A percentile compares a stretch with the other conserved stretches of the same genome.
Conservation (phyloP, 805 yeast genomes). For the Candida saitoana region DNA sequence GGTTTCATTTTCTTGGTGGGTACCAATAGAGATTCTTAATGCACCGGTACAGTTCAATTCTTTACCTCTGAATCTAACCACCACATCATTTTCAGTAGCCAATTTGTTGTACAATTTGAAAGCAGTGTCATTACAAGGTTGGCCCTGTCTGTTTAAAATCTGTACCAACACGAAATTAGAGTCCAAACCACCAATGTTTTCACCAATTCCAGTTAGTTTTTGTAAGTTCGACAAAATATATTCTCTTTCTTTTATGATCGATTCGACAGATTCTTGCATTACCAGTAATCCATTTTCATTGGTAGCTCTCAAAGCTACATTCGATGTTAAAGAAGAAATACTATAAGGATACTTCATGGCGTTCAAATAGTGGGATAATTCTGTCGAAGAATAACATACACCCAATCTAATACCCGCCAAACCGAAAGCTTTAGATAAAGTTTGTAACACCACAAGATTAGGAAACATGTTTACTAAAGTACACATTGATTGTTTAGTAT, state of each 20-base stretch:
- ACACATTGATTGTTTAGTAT: slow-evolving; percentile 48
- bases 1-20: slow-evolving; percentile 62
- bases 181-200: slow-evolving; percentile 76
- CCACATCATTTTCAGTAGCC: slow-evolving; percentile 73
- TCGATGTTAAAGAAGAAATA: slow-evolving; percentile 76
- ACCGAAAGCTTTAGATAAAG: slow-evolving; percentile 92
- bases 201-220: slow-evolving; percentile 60
- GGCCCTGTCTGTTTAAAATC: slow-evolving; percentile 56
- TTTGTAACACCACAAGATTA: slow-evolving; percentile 83
- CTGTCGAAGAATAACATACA: slow-evolving; percentile 60
- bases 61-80: slow-evolving; percentile 85
- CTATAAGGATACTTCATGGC: slow-evolving; percentile 96
- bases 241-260: slow-evolving; percentile 53
- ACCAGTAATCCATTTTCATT: slow-evolving; percentile 48
- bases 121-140: slow-evolving; percentile 69
- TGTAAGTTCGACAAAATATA: slow-evolving; percentile 52
- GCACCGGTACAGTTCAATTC: slow-evolving; percentile 90
- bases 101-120: slow-evolving; percentile 57
- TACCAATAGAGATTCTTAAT: slow-evolving; percentile 83
- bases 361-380: slow-evolving; percentile 66
- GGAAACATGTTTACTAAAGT: slow-evolving; percentile 79
- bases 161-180: slow-evolving; percentile 82
- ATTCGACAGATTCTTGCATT: slow-evolving; percentile 54
- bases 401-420: slow-evolving; percentile 94
- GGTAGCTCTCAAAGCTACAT: slow-evolving; percentile 72